Percentiles rank a stretch among this genome's conserved stretches.
Evolutionary conservation across 1,284 basidiomycete genomes (phyloP).

Genomic region (Cystobasidium slooffiae): DNA sequence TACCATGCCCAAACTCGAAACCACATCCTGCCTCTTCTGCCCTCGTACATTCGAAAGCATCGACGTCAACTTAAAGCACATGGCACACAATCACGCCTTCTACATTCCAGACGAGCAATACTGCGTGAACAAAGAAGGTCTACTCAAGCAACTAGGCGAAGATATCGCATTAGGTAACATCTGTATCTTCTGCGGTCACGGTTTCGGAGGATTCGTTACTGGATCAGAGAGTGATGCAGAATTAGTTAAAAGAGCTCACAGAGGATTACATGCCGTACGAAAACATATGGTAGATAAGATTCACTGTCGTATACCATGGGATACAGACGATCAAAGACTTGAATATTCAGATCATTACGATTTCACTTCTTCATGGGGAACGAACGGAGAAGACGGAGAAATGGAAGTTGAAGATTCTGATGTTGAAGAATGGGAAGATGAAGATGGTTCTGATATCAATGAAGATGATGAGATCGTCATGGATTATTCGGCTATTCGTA

Average conservation of each 20-base stretch:
- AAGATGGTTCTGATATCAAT: conserved; percentile 67
- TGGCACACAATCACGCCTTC: conserved; percentile 87
- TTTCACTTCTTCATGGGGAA: conserved; percentile 65
- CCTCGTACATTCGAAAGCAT: conserved; percentile 63
- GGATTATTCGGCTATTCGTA: conserved; percentile 54
- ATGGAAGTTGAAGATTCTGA: conserved; percentile 51
- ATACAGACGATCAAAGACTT: conserved; percentile 75
- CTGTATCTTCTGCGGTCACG: conserved; percentile 76
- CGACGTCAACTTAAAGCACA: conserved; percentile 78
- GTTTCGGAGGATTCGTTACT: conserved; percentile 64
- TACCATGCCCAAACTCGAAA: conserved; percentile 32
- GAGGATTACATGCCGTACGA: conserved; percentile 73
- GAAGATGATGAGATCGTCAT: conserved; percentile 58
- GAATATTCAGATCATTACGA: conserved; percentile 95
- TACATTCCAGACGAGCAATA: conserved; percentile 95
- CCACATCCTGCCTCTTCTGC: conserved; percentile 81
- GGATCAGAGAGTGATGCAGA: conserved; percentile 45
- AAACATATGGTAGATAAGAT: conserved; percentile 93
- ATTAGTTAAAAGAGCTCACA: conserved; percentile 49
- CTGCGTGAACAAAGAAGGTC: conserved; percentile 78
- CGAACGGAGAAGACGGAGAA: conserved; percentile 53
- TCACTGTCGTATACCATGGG: conserved; percentile 96
- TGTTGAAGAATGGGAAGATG: conserved; percentile 58
- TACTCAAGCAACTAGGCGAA: conserved; percentile 86
- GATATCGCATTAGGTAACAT: conserved; percentile 91